These are phyloP conservation scores for Termitomyces heimii DNA, from an alignment of 768 basidiomycete genomes.

Conservation along the genomic window DNA sequence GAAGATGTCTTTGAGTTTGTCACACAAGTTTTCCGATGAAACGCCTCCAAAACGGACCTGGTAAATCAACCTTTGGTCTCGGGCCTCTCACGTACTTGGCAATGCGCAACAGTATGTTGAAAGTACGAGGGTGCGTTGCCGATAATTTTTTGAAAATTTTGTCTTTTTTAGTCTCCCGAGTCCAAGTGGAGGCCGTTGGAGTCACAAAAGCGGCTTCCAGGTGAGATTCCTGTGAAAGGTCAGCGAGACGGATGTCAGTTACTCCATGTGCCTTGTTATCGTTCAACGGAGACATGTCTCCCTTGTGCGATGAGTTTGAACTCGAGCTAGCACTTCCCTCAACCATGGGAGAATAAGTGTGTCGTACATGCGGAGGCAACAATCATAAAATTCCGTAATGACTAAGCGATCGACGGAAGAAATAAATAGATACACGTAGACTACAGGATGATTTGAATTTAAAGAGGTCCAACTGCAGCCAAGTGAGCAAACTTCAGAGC, in stretches of 20 bases:
- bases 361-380: not conserved
- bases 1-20: conserved; percentile 24
- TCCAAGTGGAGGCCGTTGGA: not conserved
- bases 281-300: not conserved
- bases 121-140: conserved; percentile 13
- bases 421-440: not conserved
- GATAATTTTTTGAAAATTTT: conserved; percentile 15
- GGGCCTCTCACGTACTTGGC: conserved; percentile 51
- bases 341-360: not conserved
- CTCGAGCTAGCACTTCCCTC: conserved; percentile 10
- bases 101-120: conserved; percentile 13
- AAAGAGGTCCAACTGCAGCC: not conserved
- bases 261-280: conserved; percentile 1
- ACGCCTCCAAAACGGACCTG: conserved; percentile 24
- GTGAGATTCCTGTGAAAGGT: conserved; percentile 8
- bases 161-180: conserved; percentile 13
- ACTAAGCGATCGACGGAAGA: conserved; percentile 1
- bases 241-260: conserved; percentile 5
- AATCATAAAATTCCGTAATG: not conserved
- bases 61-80: conserved; percentile 46
- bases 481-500: not conserved
- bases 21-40: not conserved
- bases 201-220: conserved; percentile 9
- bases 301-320: conserved; percentile 7
- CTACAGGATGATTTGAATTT: not conserved